Base-by-base conservation (phyloP, 441 rosid species). In the Pelargonium citronellum region DNA sequence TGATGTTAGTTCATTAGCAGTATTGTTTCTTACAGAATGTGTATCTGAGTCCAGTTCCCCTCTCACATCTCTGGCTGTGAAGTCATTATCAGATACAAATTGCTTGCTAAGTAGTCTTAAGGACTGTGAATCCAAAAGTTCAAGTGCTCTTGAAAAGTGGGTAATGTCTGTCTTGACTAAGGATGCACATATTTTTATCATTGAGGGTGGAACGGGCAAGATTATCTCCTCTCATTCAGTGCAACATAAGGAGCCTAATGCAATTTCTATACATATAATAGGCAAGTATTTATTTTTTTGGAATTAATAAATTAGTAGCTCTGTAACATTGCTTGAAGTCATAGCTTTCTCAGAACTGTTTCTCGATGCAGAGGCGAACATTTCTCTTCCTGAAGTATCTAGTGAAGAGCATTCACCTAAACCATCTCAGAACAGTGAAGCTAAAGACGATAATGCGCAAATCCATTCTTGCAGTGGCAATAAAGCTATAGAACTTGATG, bases 121-220 rank as follows among this genome's bases (percentile, higher is more conserved):
- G 47, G 75, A 80, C 72, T 73, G 75, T 44, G 81, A 73, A 68
- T 65, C 83, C 53, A 67, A 68, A 71, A 66, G 67, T 71, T 71
- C 72, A 60, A 80, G 72, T 65, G 77, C 78, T 71, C 22, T 70
- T 67, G 69, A 49, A 47, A 79, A 73, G 68, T 78, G 75, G 66
- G 73, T 74, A 44, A 41, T 86, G 64, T 78, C 86, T 49, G 75
- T 79, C 74, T 77, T 81, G 81, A 90, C 89, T 55, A 81, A 82
- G 76, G 88, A 87, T 74, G 87, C 87, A 22, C 70, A 81, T 74
- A 44, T 87, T 78, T 74, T 74, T 77, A 71, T 82, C 78, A 69
- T 89, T 67, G 91, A 90, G 76, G 84, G 82, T 72, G 81, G 70
- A 64, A 79, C 84, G 22, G 95, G 98, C 72, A 75, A 76, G 74